These are phyloP conservation scores for Lachnum nothofagi DNA, from an alignment of 2,329 filamentous ascomycete genomes.

Conservation along the genomic window DNA sequence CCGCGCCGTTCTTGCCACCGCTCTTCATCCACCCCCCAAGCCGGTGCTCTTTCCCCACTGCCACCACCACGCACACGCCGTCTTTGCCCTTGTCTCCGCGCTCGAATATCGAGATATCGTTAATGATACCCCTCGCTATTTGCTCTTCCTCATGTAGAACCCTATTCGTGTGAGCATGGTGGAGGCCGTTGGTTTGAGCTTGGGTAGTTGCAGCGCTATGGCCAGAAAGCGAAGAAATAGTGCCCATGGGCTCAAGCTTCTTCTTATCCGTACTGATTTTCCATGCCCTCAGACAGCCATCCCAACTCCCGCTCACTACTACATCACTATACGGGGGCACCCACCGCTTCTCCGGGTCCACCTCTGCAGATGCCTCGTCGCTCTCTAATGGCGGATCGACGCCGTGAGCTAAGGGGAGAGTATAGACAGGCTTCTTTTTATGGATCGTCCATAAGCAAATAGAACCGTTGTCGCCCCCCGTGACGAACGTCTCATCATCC, in stretches of 20 bases:
- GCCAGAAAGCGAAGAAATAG: slow-evolving; percentile 42
- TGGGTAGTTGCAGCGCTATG: too few species aligned
- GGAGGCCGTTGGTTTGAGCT: slow-evolving; percentile 7
- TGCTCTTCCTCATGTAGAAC: slow-evolving; percentile 18
- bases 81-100: slow-evolving; percentile 70
- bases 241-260: slow-evolving; percentile 66
- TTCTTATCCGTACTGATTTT: slow-evolving; percentile 76
- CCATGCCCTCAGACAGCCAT: slow-evolving; percentile 83
- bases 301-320: slow-evolving; percentile 90
- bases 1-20: slow-evolving; percentile 72
- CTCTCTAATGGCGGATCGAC: slow-evolving; percentile 66
- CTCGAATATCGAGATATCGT: slow-evolving; percentile 84
- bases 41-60: slow-evolving; percentile 78
- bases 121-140: slow-evolving; percentile 63
- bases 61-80: slow-evolving; percentile 79
- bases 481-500: slow-evolving; percentile 83
- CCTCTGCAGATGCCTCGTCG: slow-evolving; percentile 68
- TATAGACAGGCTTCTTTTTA: slow-evolving; percentile 91
- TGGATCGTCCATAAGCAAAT: slow-evolving; percentile 82
- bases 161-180: too few species aligned
- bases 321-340: slow-evolving; percentile 81
- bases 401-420: slow-evolving; percentile 76
- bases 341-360: slow-evolving; percentile 53
- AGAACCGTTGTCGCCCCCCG: slow-evolving; percentile 84
- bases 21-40: slow-evolving; percentile 70